These are phyloP conservation scores for Rhodotorula mucilaginosa DNA, from an alignment of 1,284 basidiomycete genomes.

Conservation along the genomic window DNA sequence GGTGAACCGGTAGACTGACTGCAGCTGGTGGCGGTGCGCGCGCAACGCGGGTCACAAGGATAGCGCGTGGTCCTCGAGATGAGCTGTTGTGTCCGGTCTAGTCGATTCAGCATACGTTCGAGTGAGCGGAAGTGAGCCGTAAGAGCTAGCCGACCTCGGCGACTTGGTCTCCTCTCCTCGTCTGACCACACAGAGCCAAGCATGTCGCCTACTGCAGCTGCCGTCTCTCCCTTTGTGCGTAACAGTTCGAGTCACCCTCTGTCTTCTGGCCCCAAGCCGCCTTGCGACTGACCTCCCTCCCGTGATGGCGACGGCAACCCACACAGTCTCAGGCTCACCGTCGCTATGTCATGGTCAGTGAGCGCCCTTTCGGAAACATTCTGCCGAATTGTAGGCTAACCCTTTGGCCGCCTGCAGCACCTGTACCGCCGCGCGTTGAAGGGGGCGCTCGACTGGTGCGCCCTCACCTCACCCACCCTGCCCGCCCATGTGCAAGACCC, in stretches of 20 bases:
- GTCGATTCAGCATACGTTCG: too few species aligned
- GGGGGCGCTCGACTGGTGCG: constrained; percentile 46
- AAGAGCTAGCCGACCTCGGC: too few species aligned
- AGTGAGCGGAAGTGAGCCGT: too few species aligned
- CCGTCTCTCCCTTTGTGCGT: constrained; percentile 38
- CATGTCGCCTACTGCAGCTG: constrained; percentile 24
- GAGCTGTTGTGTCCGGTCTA: too few species aligned
- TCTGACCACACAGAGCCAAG: background rate
- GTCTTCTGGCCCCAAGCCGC: background rate
- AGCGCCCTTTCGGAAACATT: background rate
- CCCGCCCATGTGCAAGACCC: too few species aligned
- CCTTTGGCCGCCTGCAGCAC: constrained; percentile 31
- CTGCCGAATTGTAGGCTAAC: constrained; percentile 5
- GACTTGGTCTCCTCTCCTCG: background rate
- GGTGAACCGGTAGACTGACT: too few species aligned
- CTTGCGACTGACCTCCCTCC: background rate
- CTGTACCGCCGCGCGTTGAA: constrained; percentile 47
- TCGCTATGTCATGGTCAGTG: constrained; percentile 45
- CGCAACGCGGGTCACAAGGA: too few species aligned
- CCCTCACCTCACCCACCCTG: background rate
- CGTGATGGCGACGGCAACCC: too few species aligned
- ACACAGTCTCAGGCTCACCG: constrained; percentile 44
- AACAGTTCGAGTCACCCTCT: background rate
- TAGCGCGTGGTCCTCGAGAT: too few species aligned
- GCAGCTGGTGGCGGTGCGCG: too few species aligned